Evolutionary conservation across 768 basidiomycete genomes (phyloP).

Genomic region (Cystofilobasidium capitatum): DNA sequence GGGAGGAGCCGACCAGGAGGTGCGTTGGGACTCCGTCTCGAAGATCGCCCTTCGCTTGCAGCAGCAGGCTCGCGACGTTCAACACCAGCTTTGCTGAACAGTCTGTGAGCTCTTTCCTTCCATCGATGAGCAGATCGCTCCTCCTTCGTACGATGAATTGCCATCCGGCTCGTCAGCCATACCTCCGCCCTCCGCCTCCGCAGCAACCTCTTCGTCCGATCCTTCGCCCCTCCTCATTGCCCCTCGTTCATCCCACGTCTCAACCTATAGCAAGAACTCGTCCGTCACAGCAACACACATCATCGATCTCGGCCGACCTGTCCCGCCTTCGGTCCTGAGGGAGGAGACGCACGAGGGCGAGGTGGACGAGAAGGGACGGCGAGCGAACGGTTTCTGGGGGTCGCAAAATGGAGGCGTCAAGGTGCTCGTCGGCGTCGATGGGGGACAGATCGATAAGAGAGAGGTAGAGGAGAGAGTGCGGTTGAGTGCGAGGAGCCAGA

Average conservation of each 20-base stretch:
- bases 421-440: neutral
- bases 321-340: neutral
- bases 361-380: neutral
- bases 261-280: neutral
- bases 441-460: neutral
- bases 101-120: neutral
- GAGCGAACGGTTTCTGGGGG: slow-evolving; percentile 10
- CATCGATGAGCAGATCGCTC: neutral
- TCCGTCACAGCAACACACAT: slow-evolving; percentile 2
- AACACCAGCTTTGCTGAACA: neutral
- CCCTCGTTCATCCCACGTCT: slow-evolving; percentile 16
- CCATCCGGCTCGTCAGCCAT: neutral
- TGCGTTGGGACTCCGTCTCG: neutral
- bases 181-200: neutral
- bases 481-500: neutral
- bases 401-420: slow-evolving; percentile 1
- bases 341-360: neutral
- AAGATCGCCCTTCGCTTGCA: no score
- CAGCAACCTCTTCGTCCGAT: neutral
- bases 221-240: neutral
- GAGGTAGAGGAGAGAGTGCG: neutral
- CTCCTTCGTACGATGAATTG: no score
- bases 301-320: neutral
- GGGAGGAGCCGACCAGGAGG: no score
- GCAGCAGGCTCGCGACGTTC: neutral